A percentile compares a stretch with the other conserved stretches of the same genome.
Conservation (phyloP, 306 rosid genomes). For the Phaseolus lunatus region DNA sequence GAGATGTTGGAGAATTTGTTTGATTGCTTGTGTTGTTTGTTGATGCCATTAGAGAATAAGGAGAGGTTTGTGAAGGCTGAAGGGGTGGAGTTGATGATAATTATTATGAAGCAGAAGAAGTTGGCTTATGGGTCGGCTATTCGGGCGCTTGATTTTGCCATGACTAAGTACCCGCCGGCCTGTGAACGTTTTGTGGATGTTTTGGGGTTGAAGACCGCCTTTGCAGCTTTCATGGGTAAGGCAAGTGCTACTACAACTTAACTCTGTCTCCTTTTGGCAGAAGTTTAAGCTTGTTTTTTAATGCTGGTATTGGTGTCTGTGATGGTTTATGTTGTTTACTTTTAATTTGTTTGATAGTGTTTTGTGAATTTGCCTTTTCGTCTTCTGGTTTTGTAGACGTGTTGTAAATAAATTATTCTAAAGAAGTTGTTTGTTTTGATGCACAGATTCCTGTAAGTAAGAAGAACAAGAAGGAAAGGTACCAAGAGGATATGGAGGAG, state of each 20-base stretch:
- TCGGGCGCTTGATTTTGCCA: conserved; percentile 94
- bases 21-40: conserved; percentile 88
- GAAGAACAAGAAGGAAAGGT: conserved; percentile 87
- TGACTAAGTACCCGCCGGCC: conserved; percentile 95
- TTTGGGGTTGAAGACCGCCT: conserved; percentile 92
- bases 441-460: conserved; percentile 73
- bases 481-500: conserved; percentile 95
- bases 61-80: conserved; percentile 95
- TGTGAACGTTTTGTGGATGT: conserved; percentile 98
- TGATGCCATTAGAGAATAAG: conserved; percentile 95
- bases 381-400: conserved; percentile 15
- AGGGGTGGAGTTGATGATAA: conserved; percentile 97
- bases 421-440: conserved; percentile 38
- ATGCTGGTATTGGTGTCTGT: background rate
- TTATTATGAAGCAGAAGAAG: conserved; percentile 94
- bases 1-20: conserved; percentile 97
- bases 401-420: conserved; percentile 32
- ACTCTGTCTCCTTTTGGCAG: background rate
- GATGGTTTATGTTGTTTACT: background rate
- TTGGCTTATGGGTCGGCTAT: conserved; percentile 93
- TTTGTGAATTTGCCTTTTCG: background rate
- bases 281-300: background rate
- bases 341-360: background rate
- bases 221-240: conserved; percentile 99
- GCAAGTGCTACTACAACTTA: conserved; percentile 59